Conservation (phyloP, 352 stramenopile species). For the Chrysophaeum taylorii region DNA sequence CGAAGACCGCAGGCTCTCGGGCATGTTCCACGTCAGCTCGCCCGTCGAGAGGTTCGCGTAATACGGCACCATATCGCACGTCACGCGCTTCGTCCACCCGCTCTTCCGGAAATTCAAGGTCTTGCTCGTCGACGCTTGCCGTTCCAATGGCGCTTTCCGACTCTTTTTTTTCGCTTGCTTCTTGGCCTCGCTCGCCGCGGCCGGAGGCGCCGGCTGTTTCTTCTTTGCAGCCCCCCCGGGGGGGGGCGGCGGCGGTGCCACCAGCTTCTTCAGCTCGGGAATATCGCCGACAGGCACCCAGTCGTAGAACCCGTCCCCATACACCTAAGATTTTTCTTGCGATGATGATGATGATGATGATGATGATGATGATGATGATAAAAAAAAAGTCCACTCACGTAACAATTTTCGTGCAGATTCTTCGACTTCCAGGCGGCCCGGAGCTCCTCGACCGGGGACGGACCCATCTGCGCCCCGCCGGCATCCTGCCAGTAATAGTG, state of each 20-base stretch:
- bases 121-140: not conserved
- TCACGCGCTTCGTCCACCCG: constrained; percentile 19
- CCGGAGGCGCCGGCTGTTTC: not conserved
- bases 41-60: constrained; percentile 11
- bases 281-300: not conserved
- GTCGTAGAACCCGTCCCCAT: not conserved
- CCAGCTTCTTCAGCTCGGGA: not conserved
- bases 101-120: not conserved
- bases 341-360: too few species aligned
- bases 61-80: constrained; percentile 17
- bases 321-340: not conserved
- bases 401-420: not conserved
- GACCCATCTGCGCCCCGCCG: not conserved
- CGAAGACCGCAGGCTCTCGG: constrained; percentile 10
- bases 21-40: constrained; percentile 18
- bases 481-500: not conserved
- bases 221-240: not conserved
- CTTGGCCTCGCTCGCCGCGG: not conserved
- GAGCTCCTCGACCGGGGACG: not conserved
- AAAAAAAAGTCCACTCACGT: too few species aligned
- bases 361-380: too few species aligned
- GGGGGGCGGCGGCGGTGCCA: not conserved
- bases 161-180: too few species aligned
- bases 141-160: too few species aligned
- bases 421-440: not conserved